A percentile compares a stretch with the other conserved stretches of the same genome.
These are phyloP conservation scores for Penicillium diatomitis DNA, from an alignment of 495 filamentous ascomycete genomes.

Conservation along the genomic window DNA sequence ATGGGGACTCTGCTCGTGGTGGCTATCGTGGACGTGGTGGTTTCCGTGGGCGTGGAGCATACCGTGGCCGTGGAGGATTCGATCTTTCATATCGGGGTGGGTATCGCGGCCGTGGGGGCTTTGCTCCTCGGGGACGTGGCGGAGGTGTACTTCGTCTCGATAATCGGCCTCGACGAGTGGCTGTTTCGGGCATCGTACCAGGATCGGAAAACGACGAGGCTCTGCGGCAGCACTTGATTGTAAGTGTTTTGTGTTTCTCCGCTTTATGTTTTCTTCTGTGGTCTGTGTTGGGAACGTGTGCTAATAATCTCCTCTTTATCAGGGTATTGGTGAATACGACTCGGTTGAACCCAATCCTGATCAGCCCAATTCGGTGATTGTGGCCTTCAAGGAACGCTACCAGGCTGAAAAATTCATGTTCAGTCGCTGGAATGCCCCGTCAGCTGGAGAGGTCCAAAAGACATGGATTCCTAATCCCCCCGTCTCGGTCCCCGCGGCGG, in stretches of 20 bases:
- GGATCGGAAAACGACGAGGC: constrained; percentile 70
- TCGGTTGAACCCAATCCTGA: constrained; percentile 59
- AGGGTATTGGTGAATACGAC: constrained; percentile 80
- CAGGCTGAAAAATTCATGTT: constrained; percentile 81
- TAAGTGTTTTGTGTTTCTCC: constrained; percentile 35
- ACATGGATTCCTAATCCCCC: constrained; percentile 56
- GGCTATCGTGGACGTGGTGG: constrained; percentile 39
- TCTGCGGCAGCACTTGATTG: constrained; percentile 76
- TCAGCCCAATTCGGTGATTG: constrained; percentile 46
- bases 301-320: neutral
- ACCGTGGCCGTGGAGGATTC: constrained; percentile 48
- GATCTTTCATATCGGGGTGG: constrained; percentile 11
- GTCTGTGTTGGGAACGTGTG: no score
- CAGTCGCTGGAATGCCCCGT: constrained; percentile 56
- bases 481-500: constrained; percentile 11
- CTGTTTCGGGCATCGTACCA: constrained; percentile 61
- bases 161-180: constrained; percentile 72
- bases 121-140: constrained; percentile 15
- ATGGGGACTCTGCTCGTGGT: constrained; percentile 23
- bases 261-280: no score
- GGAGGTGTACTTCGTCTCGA: constrained; percentile 71
- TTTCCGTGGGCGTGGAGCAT: constrained; percentile 35
- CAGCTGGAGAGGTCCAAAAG: constrained; percentile 67
- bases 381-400: constrained; percentile 83
- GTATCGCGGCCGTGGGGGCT: constrained; percentile 31